Base-by-base conservation (phyloP, 1,284 basidiomycete species). In the Cryptococcus wingfieldii region DNA sequence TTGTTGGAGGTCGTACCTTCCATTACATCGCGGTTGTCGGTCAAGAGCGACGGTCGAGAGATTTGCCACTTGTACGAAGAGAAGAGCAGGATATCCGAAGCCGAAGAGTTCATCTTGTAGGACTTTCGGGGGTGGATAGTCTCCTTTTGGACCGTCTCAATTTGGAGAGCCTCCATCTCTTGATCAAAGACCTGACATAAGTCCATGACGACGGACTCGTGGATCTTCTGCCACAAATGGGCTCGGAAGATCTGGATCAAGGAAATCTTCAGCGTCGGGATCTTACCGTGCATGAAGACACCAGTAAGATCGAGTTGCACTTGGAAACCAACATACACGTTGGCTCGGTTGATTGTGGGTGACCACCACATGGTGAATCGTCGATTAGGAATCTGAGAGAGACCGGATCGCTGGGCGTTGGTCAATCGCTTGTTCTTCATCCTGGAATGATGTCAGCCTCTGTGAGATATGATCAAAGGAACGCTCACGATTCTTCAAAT, bases 361-460 rank as follows among this genome's bases (percentile, higher is more conserved):
- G 89, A 93, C 95, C 95, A 99, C 96, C 96, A 99, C 6, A 98
- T 83, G 3, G 94, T 98, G 81, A 98, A 98, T n/a, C 95, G 89
- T 85, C 96, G 93, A 76, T 98, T 99, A 7, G 96, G 96, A 74
- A 99, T 97, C 76, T 98, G 72, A 39, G 50, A 58, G 25, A 74
- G 58, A 72, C 71, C 80, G 93, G 95, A 31, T 90, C 95, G 71
- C 93, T 73, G 69, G 37, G 71, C 67, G 59, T 79, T 80, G 60
- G 80, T 80, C 64, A 76, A 71, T 56, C 93, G 94, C 81, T 94
- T 95, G 82, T 90, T 93, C 76, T 93, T 83, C 95, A 98, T 98
- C 13, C 44, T 46, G 14, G 14, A 12, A 16, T 8, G 19, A 19
- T 16, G 39, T 42, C 39, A 42, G 39, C 39, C 19, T 42, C 10